Conservation (phyloP, 176 grass and related monocot species). For the Elaeis guineensis region DNA sequence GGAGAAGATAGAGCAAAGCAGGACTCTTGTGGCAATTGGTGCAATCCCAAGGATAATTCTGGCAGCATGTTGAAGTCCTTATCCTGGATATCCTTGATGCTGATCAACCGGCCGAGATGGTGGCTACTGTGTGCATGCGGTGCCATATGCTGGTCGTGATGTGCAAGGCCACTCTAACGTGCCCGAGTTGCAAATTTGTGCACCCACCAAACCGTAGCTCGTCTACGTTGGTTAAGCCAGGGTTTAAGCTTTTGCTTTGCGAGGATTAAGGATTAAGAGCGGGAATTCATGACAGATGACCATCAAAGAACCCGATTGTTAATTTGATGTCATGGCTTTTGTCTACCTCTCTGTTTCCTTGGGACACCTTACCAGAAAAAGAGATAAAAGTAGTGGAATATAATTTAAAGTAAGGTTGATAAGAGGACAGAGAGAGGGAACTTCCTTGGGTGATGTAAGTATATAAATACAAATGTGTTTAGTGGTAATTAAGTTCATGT, state of each 20-base stretch:
- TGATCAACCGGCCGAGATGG: slow-evolving; percentile 44
- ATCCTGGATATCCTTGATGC: not conserved
- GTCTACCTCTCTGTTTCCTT: too few species aligned
- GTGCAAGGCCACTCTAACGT: slow-evolving; percentile 53
- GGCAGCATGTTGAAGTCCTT: not conserved
- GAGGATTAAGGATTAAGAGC: slow-evolving; percentile 35
- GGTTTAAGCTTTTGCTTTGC: slow-evolving; percentile 56
- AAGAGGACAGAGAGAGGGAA: too few species aligned
- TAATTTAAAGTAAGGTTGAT: too few species aligned
- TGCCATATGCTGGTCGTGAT: slow-evolving; percentile 92
- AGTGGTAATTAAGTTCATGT: too few species aligned
- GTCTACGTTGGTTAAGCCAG: slow-evolving; percentile 35
- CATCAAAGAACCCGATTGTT: not conserved
- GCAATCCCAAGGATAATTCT: not conserved
- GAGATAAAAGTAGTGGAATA: too few species aligned
- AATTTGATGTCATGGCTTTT: not conserved
- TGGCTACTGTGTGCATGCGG: slow-evolving; percentile 65
- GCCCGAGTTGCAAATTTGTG: slow-evolving; percentile 93
- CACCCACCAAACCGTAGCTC: slow-evolving; percentile 30
- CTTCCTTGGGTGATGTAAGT: too few species aligned
- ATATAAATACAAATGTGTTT: too few species aligned
- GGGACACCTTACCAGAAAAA: too few species aligned
- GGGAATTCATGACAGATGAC: not conserved
- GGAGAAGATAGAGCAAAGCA: not conserved
- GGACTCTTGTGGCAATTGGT: not conserved